Base-by-base conservation (phyloP, 306 rosid species). In the Vigna reflexopilosa region DNA sequence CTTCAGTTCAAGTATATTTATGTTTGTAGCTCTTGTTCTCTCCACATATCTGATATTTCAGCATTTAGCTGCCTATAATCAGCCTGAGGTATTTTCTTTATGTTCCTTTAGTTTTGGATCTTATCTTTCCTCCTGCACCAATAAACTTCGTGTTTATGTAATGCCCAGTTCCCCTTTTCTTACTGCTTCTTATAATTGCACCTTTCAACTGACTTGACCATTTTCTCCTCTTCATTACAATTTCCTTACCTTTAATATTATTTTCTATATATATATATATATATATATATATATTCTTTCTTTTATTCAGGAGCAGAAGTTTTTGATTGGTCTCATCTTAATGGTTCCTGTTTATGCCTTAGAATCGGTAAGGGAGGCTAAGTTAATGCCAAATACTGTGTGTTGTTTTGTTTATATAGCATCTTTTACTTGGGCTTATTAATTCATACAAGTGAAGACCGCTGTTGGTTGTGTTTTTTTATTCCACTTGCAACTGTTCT, bases 301-400 rank as follows among this genome's bases (percentile, higher is more conserved):
- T 47, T 49, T 30, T 44, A 87, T 85, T 85, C 97, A 95, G 99
- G 99, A 95, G 82, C 99, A 95, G 93, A 93, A 93, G 90, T 95
- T 95, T 90, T 87, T 95, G 87, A 90, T 95, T 77, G 99, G 99
- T 76, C 93, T 95, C 72, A 88, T 95, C 82, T 81, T 95, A 79
- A 93, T 95, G 99, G 96, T 95, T 87, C 99, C 99, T 86, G 99
- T 95, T 79, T 95, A 93, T 89, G 88, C 98, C 19, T 78, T 95
- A 79, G 99, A 95, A 91, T 95, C 99, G 88, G 99, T 95, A 88
- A 51, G 96, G 26, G 67, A 67, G 26, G 36, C 82, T 20, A 44
- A 65, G 67, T 16, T 67, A 63, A 44, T 49, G 65, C 42, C 30
- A 52, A 67, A 52, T 58, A 17, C 38, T 26, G 36, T 72, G 50